Evolutionary conservation across 1,284 basidiomycete species (phyloP).

Genomic region (Cutaneotrichosporon dermatis): DNA sequence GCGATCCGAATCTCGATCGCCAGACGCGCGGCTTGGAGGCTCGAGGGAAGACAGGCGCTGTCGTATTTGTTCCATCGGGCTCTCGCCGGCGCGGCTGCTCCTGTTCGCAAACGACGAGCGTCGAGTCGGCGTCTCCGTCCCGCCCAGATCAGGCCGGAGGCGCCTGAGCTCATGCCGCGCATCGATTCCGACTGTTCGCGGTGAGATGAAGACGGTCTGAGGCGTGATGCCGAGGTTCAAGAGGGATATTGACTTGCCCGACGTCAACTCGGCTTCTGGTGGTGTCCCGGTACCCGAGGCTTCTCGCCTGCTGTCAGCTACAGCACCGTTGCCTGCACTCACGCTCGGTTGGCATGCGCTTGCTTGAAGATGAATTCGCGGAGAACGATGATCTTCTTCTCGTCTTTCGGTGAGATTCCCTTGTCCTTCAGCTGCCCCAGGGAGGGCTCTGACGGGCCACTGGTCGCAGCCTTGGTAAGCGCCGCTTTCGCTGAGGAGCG

Average conservation of each 20-base stretch:
- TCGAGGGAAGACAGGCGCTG: constrained; percentile 38
- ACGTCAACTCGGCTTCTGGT: constrained; percentile 27
- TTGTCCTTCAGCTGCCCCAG: constrained; percentile 31
- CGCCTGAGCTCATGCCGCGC: constrained; percentile 34
- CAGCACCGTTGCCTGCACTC: constrained; percentile 12
- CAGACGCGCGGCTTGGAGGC: constrained; percentile 12
- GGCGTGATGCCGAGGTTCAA: constrained; percentile 82
- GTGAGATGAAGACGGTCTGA: constrained; percentile 86
- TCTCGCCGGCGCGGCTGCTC: constrained; percentile 36
- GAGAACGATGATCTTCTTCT: constrained; percentile 58
- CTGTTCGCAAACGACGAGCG: constrained; percentile 40
- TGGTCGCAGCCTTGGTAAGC: constrained; percentile 3
- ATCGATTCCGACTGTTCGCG: constrained; percentile 41
- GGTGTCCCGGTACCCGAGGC: constrained; percentile 14
- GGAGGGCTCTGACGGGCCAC: not conserved
- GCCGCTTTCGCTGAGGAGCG: constrained; percentile 11
- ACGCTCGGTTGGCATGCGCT: constrained; percentile 64
- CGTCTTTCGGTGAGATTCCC: constrained; percentile 52
- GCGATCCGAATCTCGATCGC: not conserved
- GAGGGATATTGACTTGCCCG: constrained; percentile 55
- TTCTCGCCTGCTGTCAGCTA: constrained; percentile 30
- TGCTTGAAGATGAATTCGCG: constrained; percentile 82
- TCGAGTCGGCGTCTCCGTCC: constrained; percentile 25
- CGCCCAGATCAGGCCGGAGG: constrained; percentile 33
- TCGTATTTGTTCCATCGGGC: constrained; percentile 41